These are phyloP conservation scores for Agaricales sp. DNA, from an alignment of 1,284 basidiomycete species.

Conservation along the genomic window DNA sequence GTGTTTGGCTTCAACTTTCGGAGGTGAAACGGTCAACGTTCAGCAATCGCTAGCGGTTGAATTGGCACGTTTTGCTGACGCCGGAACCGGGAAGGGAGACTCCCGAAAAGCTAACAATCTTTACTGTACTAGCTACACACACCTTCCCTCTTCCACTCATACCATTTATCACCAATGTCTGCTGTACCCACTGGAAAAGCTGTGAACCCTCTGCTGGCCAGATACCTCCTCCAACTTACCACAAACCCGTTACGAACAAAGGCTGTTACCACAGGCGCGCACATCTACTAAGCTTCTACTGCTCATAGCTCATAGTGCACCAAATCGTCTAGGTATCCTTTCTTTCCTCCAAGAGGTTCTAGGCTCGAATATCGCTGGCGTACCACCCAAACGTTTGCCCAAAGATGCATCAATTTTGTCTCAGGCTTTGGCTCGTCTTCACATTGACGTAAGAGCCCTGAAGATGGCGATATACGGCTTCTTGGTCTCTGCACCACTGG, in stretches of 20 bases:
- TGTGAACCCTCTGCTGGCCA: slow-evolving; percentile 45
- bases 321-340: slow-evolving; percentile 36
- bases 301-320: neutral
- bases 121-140: too few relatives aligned
- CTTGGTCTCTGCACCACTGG: slow-evolving; percentile 76
- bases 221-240: slow-evolving; percentile 54
- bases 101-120: too few relatives aligned
- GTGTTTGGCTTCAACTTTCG: too few relatives aligned
- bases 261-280: slow-evolving; percentile 53
- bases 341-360: slow-evolving; percentile 78
- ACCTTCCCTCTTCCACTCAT: neutral
- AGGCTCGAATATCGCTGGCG: slow-evolving; percentile 57
- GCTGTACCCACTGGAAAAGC: slow-evolving; percentile 18
- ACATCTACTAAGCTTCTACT: neutral
- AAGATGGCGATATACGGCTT: slow-evolving; percentile 84
- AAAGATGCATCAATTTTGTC: slow-evolving; percentile 44
- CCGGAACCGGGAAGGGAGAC: neutral
- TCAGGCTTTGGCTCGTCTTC: slow-evolving; percentile 43
- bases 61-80: neutral
- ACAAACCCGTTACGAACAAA: slow-evolving; percentile 67
- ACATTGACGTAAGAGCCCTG: slow-evolving; percentile 54
- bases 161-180: slow-evolving; percentile 19
- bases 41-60: neutral
- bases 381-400: slow-evolving; percentile 36
- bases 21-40: too few relatives aligned